Percentiles rank a stretch among this genome's conserved stretches.
These are phyloP conservation scores for Fusarium tricinctum DNA, from an alignment of 2,329 filamentous ascomycete genomes.

Conservation along the genomic window DNA sequence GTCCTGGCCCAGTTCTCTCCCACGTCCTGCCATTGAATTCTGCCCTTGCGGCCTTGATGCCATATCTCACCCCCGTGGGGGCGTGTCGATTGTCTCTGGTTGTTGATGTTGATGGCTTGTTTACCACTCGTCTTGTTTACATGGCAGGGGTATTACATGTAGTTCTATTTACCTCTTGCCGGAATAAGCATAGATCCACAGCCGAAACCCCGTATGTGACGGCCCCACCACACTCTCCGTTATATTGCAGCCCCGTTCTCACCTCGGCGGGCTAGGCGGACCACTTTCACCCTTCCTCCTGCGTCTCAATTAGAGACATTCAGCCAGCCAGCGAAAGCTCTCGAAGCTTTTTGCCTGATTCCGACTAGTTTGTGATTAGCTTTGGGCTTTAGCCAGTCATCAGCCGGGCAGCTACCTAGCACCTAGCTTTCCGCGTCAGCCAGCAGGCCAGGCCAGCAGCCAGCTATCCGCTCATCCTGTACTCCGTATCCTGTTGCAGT, in stretches of 20 bases:
- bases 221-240: constrained; percentile 27
- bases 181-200: constrained; percentile 33
- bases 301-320: constrained; percentile 46
- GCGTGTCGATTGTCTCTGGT: constrained; percentile 46
- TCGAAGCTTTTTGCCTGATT: constrained; percentile 41
- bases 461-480: constrained; percentile 29
- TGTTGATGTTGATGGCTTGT: constrained; percentile 29
- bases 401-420: constrained; percentile 27
- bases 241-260: constrained; percentile 29
- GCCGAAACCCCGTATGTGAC: constrained; percentile 23
- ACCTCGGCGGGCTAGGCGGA: constrained; percentile 17
- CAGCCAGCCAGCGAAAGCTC: constrained; percentile 41
- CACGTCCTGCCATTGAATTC: constrained; percentile 11
- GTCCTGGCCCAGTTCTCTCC: constrained; percentile 29
- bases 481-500: neutral
- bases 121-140: constrained; percentile 49
- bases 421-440: constrained; percentile 37
- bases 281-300: constrained; percentile 44
- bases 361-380: constrained; percentile 38
- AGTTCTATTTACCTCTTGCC: constrained; percentile 47
- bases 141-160: constrained; percentile 27
- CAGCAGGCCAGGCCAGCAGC: constrained; percentile 14
- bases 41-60: constrained; percentile 29
- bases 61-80: constrained; percentile 29
- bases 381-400: constrained; percentile 45